phyloP scores from a whole-genome alignment of 2,329 filamentous ascomycete genomes.

The Akanthomyces uredinophilus region DNA sequence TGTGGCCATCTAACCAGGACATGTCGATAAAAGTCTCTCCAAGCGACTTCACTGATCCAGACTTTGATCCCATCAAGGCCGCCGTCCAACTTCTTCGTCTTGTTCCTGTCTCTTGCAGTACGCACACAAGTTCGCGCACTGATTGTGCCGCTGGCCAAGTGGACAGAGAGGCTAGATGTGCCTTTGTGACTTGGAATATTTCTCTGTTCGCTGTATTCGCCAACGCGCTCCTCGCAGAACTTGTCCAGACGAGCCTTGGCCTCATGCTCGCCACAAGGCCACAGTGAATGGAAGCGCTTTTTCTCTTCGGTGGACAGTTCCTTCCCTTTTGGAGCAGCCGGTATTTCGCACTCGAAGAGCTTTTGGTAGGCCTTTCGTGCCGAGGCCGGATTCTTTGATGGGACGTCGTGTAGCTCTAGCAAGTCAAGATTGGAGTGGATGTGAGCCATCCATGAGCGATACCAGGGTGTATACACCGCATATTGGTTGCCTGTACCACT shows the following conservation, averaged over 20 bases:
- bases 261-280: constrained; percentile 72
- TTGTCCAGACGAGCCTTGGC: constrained; percentile 57
- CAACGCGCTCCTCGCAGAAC: constrained; percentile 62
- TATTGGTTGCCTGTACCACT: constrained; percentile 73
- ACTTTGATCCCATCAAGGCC: constrained; percentile 60
- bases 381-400: constrained; percentile 29
- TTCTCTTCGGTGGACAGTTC: constrained; percentile 53
- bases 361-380: constrained; percentile 41
- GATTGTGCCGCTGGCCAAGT: constrained; percentile 64
- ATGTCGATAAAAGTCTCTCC: constrained; percentile 86
- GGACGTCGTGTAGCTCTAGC: constrained; percentile 54
- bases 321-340: constrained; percentile 59
- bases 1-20: constrained; percentile 83
- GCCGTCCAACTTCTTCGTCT: constrained; percentile 58
- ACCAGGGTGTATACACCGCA: constrained; percentile 82
- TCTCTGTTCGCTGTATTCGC: constrained; percentile 56
- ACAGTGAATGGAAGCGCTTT: constrained; percentile 52
- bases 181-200: constrained; percentile 58
- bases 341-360: constrained; percentile 58
- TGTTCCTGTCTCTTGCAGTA: constrained; percentile 58
- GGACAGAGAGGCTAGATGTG: constrained; percentile 68
- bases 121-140: constrained; percentile 62
- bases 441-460: constrained; percentile 66
- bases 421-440: constrained; percentile 65
- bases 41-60: constrained; percentile 81